Conservation (phyloP, 768 basidiomycete genomes). For the Strobilomyces echinocephalus region DNA sequence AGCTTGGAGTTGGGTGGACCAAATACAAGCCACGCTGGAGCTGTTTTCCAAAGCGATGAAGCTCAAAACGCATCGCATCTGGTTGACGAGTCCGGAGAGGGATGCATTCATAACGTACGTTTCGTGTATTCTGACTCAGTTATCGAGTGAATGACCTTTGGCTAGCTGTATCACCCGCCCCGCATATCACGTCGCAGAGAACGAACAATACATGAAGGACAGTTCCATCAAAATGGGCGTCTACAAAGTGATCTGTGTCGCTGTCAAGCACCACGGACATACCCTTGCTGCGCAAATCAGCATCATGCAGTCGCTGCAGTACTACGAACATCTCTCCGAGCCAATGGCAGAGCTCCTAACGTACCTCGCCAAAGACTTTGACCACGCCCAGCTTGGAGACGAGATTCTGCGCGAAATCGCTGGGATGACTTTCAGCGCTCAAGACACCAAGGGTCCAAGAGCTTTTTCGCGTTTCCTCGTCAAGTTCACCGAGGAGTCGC, state of each 20-base stretch:
- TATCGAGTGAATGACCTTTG: neutral
- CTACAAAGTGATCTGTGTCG: slow-evolving; percentile 84
- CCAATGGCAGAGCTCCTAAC: slow-evolving; percentile 89
- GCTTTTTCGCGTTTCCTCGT: slow-evolving; percentile 83
- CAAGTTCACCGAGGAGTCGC: slow-evolving; percentile 72
- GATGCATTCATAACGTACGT: slow-evolving; percentile 75
- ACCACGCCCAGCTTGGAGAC: slow-evolving; percentile 84
- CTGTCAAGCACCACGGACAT: slow-evolving; percentile 48
- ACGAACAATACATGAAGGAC: slow-evolving; percentile 83
- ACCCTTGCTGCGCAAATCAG: slow-evolving; percentile 70
- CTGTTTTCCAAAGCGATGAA: slow-evolving; percentile 69
- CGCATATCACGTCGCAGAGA: slow-evolving; percentile 82
- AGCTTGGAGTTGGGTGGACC: slow-evolving; percentile 72
- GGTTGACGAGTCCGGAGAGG: slow-evolving; percentile 82
- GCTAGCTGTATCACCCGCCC: slow-evolving; percentile 83
- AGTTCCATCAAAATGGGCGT: slow-evolving; percentile 65
- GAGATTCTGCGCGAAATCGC: slow-evolving; percentile 89
- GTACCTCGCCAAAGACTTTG: slow-evolving; percentile 77
- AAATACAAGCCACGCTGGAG: slow-evolving; percentile 64
- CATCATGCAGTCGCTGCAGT: slow-evolving; percentile 88
- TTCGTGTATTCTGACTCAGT: neutral
- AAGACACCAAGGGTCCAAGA: slow-evolving; percentile 84
- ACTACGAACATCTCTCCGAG: slow-evolving; percentile 91
- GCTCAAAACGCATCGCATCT: slow-evolving; percentile 73
- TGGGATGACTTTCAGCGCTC: slow-evolving; percentile 65